Evolutionary conservation across 352 stramenopile genomes (phyloP), one percentile per base, ranked within the genome.

Genomic region (Globisporangium cystogenes): DNA sequence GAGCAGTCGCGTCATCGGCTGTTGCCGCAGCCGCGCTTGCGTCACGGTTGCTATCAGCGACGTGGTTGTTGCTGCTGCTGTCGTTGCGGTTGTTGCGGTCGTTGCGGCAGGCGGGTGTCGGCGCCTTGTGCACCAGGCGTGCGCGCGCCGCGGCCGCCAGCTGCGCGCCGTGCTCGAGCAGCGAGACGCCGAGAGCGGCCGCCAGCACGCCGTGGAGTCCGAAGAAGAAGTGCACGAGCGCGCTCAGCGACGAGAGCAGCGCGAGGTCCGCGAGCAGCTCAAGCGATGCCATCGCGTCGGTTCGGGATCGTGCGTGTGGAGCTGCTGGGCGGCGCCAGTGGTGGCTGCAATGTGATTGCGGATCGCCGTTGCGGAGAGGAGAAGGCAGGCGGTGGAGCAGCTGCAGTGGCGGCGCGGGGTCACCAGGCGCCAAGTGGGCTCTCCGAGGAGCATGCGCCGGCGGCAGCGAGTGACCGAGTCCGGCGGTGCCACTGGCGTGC

Each of bases 161-260:
- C 31, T 57, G 21, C 0, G 50, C 47, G 20, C 74, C 74, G 59
- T 81, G 70, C 43, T 86, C 72, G 6, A 82, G 33, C 12, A 67
- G 23, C 20, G 63, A 58, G 27, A 76, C 62, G 20, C 75, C 44
- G 59, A 70, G 49, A 10, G 87, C 59, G 24, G 62, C 70, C 15
- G 58, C 67, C 5, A 73, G 37, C 21, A 87, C 53, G 1, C 77
- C 77, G 51, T 74, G 74, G 10, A 87, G 36, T 1, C 80, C 80
- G 31, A 88, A 52, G 6, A 81, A 67, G 56, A 81, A 87, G 61
- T 89, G 80, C 35, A 87, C 69, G n/a, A 81, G 66, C 29, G 77
- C 77, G 48, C 65, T 83, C 26, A 82, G 57, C 40, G 62, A 57
- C 10, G 77, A 71, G 15, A 91, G 59, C 21, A 83, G 60, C 46